Percentiles rank a stretch among this genome's conserved stretches.
These are phyloP conservation scores for Penicillium fuscoglaucum DNA, from an alignment of 2,329 filamentous ascomycete species.

Conservation along the genomic window DNA sequence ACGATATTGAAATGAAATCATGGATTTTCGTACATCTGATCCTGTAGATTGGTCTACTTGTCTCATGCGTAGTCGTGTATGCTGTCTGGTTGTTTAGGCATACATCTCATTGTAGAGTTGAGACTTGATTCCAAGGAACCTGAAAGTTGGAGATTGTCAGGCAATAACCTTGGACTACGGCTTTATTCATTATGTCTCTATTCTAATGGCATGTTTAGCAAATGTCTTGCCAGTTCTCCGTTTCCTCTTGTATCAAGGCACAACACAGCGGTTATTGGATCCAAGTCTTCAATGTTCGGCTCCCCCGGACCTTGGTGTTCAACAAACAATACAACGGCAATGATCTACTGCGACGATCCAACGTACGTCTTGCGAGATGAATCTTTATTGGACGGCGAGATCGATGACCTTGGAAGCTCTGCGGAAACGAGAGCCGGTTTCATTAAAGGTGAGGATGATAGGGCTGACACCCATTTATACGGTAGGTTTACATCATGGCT, in stretches of 20 bases:
- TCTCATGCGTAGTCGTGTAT: neutral
- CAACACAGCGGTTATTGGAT: neutral
- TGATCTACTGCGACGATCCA: neutral
- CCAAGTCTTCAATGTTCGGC: neutral
- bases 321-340: neutral
- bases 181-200: neutral
- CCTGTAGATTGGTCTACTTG: neutral
- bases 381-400: neutral
- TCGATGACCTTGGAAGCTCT: neutral
- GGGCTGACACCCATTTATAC: neutral
- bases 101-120: neutral
- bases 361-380: neutral
- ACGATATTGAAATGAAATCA: slow-evolving; percentile 18
- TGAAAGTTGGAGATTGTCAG: neutral
- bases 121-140: neutral
- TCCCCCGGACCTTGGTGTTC: neutral
- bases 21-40: slow-evolving; percentile 3
- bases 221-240: neutral
- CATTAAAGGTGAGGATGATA: neutral
- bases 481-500: slow-evolving; percentile 7
- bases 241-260: neutral
- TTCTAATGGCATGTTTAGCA: no score
- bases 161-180: neutral
- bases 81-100: no score
- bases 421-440: slow-evolving; percentile 1